Conservation (phyloP, 2,329 filamentous ascomycete species). For the Calonectria pteridis region DNA sequence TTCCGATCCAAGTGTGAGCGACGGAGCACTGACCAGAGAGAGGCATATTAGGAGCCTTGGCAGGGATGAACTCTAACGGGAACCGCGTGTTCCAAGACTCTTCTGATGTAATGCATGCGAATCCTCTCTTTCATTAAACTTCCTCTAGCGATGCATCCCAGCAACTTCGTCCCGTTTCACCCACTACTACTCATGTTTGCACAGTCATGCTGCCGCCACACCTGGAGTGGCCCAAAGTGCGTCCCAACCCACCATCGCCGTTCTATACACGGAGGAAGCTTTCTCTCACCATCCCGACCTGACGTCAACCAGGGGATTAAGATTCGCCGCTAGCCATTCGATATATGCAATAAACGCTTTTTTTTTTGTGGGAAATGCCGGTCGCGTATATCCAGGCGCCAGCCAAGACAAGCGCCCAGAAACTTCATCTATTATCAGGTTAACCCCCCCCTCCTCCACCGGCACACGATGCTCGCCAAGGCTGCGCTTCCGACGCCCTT, state of each 20-base stretch:
- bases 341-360: background rate
- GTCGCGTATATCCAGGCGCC: background rate
- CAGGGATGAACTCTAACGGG: background rate
- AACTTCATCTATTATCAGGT: background rate
- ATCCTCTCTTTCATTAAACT: background rate
- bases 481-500: background rate
- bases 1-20: background rate
- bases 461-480: background rate
- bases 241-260: too few species aligned
- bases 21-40: background rate
- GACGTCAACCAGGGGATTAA: background rate
- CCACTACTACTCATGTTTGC: background rate
- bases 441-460: background rate
- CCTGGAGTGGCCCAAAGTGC: background rate
- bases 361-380: background rate
- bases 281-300: background rate
- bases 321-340: background rate
- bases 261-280: background rate
- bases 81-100: background rate
- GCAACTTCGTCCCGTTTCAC: background rate
- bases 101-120: background rate
- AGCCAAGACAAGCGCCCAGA: background rate
- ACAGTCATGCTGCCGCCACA: background rate
- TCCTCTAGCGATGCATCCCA: background rate
- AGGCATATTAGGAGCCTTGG: background rate